phyloP scores from a whole-genome alignment of 495 filamentous ascomycete species.

The Neurospora sp. region DNA sequence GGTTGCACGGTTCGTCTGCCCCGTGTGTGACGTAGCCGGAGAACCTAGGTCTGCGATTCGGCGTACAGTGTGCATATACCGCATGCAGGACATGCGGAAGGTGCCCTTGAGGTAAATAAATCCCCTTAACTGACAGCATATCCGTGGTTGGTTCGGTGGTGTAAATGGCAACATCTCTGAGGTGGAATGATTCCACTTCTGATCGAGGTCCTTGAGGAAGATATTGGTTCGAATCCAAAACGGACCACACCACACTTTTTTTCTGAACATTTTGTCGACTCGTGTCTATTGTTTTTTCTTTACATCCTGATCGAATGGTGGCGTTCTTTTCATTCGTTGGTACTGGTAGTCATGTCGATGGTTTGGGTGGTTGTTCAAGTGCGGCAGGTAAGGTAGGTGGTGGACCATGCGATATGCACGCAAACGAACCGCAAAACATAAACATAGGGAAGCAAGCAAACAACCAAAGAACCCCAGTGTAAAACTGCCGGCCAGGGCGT shows the following conservation, averaged over 20 bases:
- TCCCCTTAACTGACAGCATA: background rate
- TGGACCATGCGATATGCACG: background rate
- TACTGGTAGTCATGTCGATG: background rate
- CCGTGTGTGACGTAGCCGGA: background rate
- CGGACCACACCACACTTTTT: background rate
- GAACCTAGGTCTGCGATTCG: background rate
- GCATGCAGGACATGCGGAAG: background rate
- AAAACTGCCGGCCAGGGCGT: background rate
- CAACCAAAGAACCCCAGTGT: too few relatives aligned
- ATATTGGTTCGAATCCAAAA: background rate
- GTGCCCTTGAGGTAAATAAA: background rate
- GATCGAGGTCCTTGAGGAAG: background rate
- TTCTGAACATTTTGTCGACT: background rate
- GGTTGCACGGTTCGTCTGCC: background rate
- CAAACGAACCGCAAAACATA: background rate
- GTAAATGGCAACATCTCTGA: background rate
- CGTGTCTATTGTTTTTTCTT: background rate
- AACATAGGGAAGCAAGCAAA: background rate
- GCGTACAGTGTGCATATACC: background rate
- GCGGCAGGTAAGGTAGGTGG: background rate
- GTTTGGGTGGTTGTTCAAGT: background rate
- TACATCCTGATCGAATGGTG: accelerated
- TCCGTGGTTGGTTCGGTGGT: background rate
- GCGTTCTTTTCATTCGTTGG: background rate
- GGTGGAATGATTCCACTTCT: background rate